Evolutionary conservation across 495 filamentous ascomycete species (phyloP).

Genomic region (Xylaria castorea): DNA sequence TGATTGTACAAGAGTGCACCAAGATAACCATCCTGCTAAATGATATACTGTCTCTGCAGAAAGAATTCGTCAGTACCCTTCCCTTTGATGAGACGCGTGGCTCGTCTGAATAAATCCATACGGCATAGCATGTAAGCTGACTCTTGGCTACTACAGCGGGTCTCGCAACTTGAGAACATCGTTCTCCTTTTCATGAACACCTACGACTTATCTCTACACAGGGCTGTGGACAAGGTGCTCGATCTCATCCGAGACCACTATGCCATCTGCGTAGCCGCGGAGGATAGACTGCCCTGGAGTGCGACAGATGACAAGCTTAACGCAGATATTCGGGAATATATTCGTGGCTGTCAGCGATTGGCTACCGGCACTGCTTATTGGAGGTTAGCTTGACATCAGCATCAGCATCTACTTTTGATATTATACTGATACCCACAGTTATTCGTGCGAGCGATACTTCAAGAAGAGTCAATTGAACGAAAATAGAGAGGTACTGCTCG

Average conservation of each 20-base stretch:
- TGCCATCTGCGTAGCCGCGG: constrained; percentile 35
- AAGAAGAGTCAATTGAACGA: constrained; percentile 35
- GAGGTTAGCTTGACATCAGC: constrained; percentile 31
- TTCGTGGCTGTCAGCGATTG: constrained; percentile 35
- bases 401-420: background rate
- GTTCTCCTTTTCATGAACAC: constrained; percentile 41
- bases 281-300: constrained; percentile 38
- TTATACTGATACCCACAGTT: constrained; percentile 26
- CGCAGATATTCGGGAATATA: constrained; percentile 37
- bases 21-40: constrained; percentile 37
- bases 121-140: constrained; percentile 9
- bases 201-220: constrained; percentile 30
- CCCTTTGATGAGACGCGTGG: background rate
- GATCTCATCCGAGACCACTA: constrained; percentile 42
- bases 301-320: constrained; percentile 37
- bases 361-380: constrained; percentile 40
- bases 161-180: constrained; percentile 38
- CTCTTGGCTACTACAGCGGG: constrained; percentile 28
- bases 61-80: constrained; percentile 37
- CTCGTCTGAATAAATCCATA: background rate
- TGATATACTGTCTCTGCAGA: constrained; percentile 40
- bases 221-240: constrained; percentile 32
- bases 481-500: constrained; percentile 33
- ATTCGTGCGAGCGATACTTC: constrained; percentile 38
- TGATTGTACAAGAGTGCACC: constrained; percentile 35